Evolutionary conservation across 192 early-diverging fungal genomes (phyloP), one percentile per base, ranked within the genome.

Genomic region (Piromyces sp.): DNA sequence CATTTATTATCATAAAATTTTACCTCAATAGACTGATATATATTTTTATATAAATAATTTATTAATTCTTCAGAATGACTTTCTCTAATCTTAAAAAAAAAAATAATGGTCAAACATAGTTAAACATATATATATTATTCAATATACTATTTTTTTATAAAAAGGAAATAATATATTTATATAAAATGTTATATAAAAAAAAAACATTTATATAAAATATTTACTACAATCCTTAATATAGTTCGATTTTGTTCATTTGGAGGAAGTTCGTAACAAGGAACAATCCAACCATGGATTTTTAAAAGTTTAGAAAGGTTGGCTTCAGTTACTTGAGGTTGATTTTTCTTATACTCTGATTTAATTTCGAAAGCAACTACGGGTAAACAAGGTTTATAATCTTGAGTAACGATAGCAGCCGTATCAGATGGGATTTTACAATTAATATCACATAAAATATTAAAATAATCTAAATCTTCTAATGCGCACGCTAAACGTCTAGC

Each of bases 211-310:
- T 51, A 22, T 22, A 1, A 13, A 22, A 92, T 92, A 37, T 92
- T 86, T 13, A 94, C 87, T 13, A 94, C 93, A 28, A 94, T 88
- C 15, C 93, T 91, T 80, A 93, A 79, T 36, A 93, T 84, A 58
- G 91, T 89, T 78, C 88, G 82, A 14, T 82, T 68, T 80, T 87
- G 85, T 0, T 83, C 81, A 68, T 86, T 68, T 9, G 88, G 89
- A 0, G 93, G 90, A 84, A 94, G 87, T n/a, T 90, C 87, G 82
- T 94, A 94, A 78, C 91, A 91, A 81, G 93, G 93, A 5, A 94
- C 91, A 82, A 94, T 92, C 93, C 93, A 94, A 15, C 92, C 92
- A 78, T 89, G 89, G 78, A 91, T 89, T 51, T 89, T 91, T 42
- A 93, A 84, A 81, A 90, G 83, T 30, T 86, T 87, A 19, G 90